Conservation (phyloP, 202 grass and related monocot genomes). For the Brachypodium distachyon region DNA sequence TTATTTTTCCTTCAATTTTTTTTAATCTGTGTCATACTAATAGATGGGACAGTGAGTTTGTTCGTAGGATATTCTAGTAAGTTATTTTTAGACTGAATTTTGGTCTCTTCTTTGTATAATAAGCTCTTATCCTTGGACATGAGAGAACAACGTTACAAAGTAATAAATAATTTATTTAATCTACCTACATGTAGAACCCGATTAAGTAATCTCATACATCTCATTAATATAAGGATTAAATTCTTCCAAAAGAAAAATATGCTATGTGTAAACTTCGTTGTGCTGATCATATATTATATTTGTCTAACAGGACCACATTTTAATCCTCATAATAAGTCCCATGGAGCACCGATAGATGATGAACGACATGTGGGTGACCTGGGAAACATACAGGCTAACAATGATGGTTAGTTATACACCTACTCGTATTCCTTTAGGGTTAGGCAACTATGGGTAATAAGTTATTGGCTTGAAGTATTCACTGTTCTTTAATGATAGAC, state of each 20-base stretch:
- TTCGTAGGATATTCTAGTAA: not conserved
- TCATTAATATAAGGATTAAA: not conserved
- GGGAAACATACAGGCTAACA: slow-evolving; percentile 61
- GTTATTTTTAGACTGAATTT: not conserved
- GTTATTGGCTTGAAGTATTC: not conserved
- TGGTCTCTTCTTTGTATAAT: not conserved
- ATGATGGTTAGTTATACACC: slow-evolving; percentile 37
- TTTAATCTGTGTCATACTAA: not conserved
- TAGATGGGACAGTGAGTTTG: not conserved
- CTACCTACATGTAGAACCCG: not conserved
- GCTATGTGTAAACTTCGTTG: not conserved
- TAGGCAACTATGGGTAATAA: not conserved
- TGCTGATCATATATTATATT: slow-evolving; percentile 1
- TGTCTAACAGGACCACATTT: slow-evolving; percentile 48
- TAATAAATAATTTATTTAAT: not conserved
- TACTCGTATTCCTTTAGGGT: not conserved
- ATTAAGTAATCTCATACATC: not conserved
- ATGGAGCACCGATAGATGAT: slow-evolving; percentile 46
- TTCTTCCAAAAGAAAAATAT: not conserved
- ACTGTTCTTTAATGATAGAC: not conserved
- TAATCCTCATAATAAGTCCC: slow-evolving; percentile 50
- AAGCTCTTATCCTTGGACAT: not conserved
- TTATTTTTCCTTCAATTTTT: too few relatives aligned
- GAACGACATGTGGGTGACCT: slow-evolving; percentile 56
- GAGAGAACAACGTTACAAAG: not conserved